A percentile compares a stretch with the other conserved stretches of the same genome.
Evolutionary conservation across 2,329 filamentous ascomycete species (phyloP).

Genomic region (Exophiala lecanii-corni): DNA sequence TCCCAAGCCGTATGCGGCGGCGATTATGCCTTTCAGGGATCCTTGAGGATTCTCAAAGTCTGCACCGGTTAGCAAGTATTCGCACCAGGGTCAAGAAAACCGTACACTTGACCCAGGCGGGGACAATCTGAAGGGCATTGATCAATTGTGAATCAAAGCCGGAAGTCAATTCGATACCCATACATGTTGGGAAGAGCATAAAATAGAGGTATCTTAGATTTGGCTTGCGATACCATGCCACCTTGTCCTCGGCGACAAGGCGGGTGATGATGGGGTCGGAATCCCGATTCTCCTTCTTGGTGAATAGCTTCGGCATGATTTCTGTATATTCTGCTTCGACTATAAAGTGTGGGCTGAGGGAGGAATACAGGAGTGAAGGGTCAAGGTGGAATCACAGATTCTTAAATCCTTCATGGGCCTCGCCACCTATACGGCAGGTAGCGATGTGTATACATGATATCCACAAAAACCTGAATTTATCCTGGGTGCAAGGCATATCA

Average conservation of each 20-base stretch:
- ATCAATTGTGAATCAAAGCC: constrained; percentile 54
- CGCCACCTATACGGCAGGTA: no score
- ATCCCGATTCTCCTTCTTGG: constrained; percentile 10
- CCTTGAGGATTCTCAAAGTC: constrained; percentile 45
- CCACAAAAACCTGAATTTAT: no score
- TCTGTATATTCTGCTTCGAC: no score
- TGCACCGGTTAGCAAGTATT: neutral
- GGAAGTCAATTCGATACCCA: constrained; percentile 60
- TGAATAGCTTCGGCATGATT: constrained; percentile 4
- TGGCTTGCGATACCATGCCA: constrained; percentile 55
- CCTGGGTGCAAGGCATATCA: no score
- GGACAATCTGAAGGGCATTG: constrained; percentile 40
- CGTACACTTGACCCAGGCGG: constrained; percentile 37
- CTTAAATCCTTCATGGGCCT: no score
- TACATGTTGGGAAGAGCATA: constrained; percentile 55
- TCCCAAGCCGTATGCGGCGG: constrained; percentile 57
- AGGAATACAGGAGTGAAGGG: no score
- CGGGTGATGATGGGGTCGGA: constrained; percentile 17
- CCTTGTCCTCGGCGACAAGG: constrained; percentile 31
- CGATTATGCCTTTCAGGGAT: constrained; percentile 50
- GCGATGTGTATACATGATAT: no score
- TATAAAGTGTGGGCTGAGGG: no score
- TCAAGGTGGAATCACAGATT: no score
- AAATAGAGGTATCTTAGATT: constrained; percentile 56
- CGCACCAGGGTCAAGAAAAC: no score